Evolutionary conservation across 441 rosid species (phyloP), one percentile per base, ranked within the genome.

Genomic region (Aleurites moluccanus): DNA sequence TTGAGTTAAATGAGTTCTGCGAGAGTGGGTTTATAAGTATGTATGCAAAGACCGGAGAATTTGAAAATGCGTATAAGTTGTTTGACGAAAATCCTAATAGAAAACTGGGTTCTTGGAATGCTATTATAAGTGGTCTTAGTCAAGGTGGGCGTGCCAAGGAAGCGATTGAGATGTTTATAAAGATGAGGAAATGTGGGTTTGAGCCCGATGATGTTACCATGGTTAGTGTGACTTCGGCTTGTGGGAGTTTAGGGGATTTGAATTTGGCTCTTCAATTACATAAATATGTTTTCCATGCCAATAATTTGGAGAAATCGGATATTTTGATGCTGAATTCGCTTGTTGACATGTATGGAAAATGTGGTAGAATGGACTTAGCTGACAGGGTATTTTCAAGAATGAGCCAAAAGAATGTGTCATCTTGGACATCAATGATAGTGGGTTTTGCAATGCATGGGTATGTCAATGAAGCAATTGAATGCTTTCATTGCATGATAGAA

Each of bases 71-170:
- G 20, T 81, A 81, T 35, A 88, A 86, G 23, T 27, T 86, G 89
- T 93, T 93, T 63, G 97, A 88, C 30, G 89, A 82, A 88, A 93
- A 89, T 85, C 85, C 81, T 40, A 84, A 84, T 0, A 86, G 94
- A 78, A 90, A 85, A 79, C 60, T 93, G 74, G 96, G 98, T 27
- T 92, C 97, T 66, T 93, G 98, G 98, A 93, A 93, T 69, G 93
- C 97, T 1, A 75, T 89, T 33, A 82, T 93, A 27, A 86, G 80
- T 0, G 97, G 96, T 20, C 82, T 92, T 57, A 68, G 86, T 56
- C 96, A 89, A 9, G 88, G 83, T 0, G 94, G 89, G 16, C 83
- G 81, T 52, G 90, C 81, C 0, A 78, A 69, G 42, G 96, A 92
- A 66, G 91, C 84, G 14, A 83, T 92, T 40, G 73, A 80, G 64